phyloP scores from a whole-genome alignment of 495 filamentous ascomycete genomes.

The Barbatosphaeria neglecta region DNA sequence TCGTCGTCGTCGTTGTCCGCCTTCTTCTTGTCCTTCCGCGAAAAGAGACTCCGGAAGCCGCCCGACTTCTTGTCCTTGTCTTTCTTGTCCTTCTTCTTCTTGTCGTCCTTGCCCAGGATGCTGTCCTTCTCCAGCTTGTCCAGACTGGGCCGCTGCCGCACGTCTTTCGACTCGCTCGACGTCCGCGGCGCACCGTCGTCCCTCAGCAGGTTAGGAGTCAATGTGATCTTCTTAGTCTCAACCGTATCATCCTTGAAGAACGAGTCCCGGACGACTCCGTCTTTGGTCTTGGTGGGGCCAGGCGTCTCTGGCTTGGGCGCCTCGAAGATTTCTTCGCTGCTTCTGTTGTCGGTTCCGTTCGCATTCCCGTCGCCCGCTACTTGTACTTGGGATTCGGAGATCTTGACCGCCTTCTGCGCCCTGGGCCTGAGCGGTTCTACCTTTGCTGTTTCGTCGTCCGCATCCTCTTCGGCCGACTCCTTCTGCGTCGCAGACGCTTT shows the following conservation, averaged over 20 bases:
- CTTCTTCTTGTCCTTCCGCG: constrained; percentile 80
- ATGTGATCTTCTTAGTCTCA: constrained; percentile 93
- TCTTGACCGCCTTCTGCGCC: constrained; percentile 31
- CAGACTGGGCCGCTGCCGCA: constrained; percentile 35
- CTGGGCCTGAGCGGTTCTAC: constrained; percentile 35
- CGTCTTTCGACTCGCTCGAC: constrained; percentile 55
- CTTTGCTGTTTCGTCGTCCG: constrained; percentile 37
- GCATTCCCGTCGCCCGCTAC: constrained; percentile 24
- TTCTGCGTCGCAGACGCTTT: constrained; percentile 15
- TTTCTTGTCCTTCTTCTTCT: constrained; percentile 62
- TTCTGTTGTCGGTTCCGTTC: constrained; percentile 15
- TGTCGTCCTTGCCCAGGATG: constrained; percentile 33
- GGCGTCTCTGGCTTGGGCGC: constrained; percentile 25
- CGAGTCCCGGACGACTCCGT: constrained; percentile 77
- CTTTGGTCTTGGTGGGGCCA: constrained; percentile 55
- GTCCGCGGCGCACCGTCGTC: constrained; percentile 58
- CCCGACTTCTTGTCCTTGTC: constrained; percentile 85
- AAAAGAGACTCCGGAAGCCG: constrained; percentile 91
- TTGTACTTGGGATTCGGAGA: constrained; percentile 26
- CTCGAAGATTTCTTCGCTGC: constrained; percentile 60
- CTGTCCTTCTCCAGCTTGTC: constrained; percentile 45
- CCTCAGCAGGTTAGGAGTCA: constrained; percentile 88
- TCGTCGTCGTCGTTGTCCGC: constrained; percentile 57
- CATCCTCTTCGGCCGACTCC: constrained; percentile 12
- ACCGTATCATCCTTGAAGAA: constrained; percentile 95